A percentile compares a stretch with the other conserved stretches of the same genome.
These are phyloP conservation scores for Cicer chorassanicum DNA, from an alignment of 306 rosid species.

Conservation along the genomic window DNA sequence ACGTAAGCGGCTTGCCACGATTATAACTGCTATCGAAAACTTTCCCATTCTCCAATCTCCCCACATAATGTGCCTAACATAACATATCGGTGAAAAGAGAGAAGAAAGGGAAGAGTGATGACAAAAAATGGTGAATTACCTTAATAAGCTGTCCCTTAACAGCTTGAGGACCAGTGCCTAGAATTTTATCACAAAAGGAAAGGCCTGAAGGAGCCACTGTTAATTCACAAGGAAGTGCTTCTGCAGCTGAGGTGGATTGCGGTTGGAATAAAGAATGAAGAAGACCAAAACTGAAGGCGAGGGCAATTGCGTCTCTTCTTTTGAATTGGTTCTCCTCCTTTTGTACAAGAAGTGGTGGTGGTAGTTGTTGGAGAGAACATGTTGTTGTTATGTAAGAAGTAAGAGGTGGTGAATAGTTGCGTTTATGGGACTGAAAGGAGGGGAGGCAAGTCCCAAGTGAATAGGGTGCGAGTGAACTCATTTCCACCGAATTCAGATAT, in stretches of 20 bases:
- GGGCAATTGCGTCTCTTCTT: constrained; percentile 64
- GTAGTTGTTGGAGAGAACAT: constrained; percentile 27
- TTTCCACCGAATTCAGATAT: constrained; percentile 29
- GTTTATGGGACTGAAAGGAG: constrained; percentile 5
- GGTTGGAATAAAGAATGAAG: constrained; percentile 39
- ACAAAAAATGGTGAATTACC: constrained; percentile 49
- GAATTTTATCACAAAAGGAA: constrained; percentile 78
- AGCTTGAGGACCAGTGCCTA: constrained; percentile 78
- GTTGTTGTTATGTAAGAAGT: background rate
- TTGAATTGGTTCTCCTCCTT: constrained; percentile 41
- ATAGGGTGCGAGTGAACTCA: constrained; percentile 43
- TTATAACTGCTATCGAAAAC: constrained; percentile 90
- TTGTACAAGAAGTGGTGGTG: constrained; percentile 7
- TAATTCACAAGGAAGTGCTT: constrained; percentile 59
- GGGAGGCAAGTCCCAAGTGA: constrained; percentile 39
- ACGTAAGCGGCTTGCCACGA: constrained; percentile 88
- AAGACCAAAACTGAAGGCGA: constrained; percentile 60
- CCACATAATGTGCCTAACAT: constrained; percentile 74
- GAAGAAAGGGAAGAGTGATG: background rate
- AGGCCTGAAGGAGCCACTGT: constrained; percentile 81
- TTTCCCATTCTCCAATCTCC: constrained; percentile 90
- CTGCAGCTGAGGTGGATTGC: constrained; percentile 41
- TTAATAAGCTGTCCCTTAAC: constrained; percentile 82
- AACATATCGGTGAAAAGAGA: background rate
- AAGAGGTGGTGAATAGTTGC: constrained; percentile 33